Evolutionary conservation across 768 basidiomycete genomes (phyloP).

Genomic region (Calocera cornea): DNA sequence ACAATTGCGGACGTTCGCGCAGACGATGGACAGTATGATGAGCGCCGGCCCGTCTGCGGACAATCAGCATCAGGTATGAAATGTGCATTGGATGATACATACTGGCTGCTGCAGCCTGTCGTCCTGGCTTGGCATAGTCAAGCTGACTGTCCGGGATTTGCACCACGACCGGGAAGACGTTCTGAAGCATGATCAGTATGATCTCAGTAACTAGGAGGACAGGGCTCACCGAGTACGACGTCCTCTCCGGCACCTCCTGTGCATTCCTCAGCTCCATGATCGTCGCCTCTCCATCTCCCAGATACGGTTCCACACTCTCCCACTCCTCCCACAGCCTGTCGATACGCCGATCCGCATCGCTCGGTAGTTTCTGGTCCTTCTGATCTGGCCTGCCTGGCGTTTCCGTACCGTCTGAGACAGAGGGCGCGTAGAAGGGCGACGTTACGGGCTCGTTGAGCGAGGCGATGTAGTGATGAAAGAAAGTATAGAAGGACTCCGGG

Average conservation of each 20-base stretch:
- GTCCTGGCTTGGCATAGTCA: slow-evolving; percentile 16
- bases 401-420: slow-evolving; percentile 17
- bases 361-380: slow-evolving; percentile 34
- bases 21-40: slow-evolving; percentile 73
- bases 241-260: neutral
- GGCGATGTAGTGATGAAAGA: slow-evolving; percentile 78
- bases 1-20: slow-evolving; percentile 82
- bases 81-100: neutral
- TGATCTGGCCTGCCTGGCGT: slow-evolving; percentile 7
- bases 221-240: neutral
- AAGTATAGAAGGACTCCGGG: slow-evolving; percentile 88
- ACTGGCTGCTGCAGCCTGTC: slow-evolving; percentile 53
- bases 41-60: slow-evolving; percentile 81
- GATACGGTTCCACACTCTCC: slow-evolving; percentile 61
- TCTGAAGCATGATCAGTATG: slow-evolving; percentile 28
- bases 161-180: slow-evolving; percentile 64
- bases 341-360: slow-evolving; percentile 72
- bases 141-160: slow-evolving; percentile 46
- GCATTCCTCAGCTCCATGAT: slow-evolving; percentile 23
- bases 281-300: slow-evolving; percentile 40
- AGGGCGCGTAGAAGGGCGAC: slow-evolving; percentile 30
- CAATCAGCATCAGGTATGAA: neutral
- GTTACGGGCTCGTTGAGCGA: slow-evolving; percentile 58
- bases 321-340: slow-evolving; percentile 81
- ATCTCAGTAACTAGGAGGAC: neutral